Evolutionary conservation across 1,284 basidiomycete species (phyloP), one percentile per base, ranked within the genome.

Genomic region (Cutaneotrichosporon daszewskae): DNA sequence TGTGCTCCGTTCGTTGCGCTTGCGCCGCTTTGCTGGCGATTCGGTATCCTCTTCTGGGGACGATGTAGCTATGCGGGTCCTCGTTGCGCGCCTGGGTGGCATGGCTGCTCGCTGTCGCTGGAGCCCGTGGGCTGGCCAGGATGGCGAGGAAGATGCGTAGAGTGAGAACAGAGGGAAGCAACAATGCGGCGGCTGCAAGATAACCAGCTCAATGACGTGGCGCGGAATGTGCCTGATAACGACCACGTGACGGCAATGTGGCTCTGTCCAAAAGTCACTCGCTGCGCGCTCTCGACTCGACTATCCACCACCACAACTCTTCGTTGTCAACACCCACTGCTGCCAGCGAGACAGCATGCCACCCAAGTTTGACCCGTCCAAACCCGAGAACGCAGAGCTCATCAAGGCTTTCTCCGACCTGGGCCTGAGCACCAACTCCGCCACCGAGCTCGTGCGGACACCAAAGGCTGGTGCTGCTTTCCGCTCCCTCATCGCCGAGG

Each of bases 391-490:
- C 43, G 68, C 66, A 5, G 59, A 70, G 36, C 75, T 84, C 43
- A 75, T 86, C 39, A 62, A 76, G 26, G 76, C 87, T 32, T 91
- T 94, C 75, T 79, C 82, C 65, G 79, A 81, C 29, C 83, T 92
- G 48, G 87, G 87, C 20, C 75, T 95, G 38, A 77, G 82, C 36
- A 77, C 82, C 44, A 76, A 84, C 45, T 87, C 89, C 65, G 87
- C 91, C 0, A 77, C 79, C 18, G 90, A 96, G 64, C 84, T 86
- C 16, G 81, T 82, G 26, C 87, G 89, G 67, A 84, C 78, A 47
- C 71, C 83, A 7, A 92, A 87, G 75, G 79, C 79, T 52, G 83
- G 86, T 4, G 63, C 76, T 2, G 75, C 82, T 6, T 77, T 95
- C 49, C 82, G 80, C 56, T 78, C 79, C 23, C 77, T 90, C 41